Evolutionary conservation across 257 asterid genomes (phyloP).

Genomic region (Primulina huaijiensis): DNA sequence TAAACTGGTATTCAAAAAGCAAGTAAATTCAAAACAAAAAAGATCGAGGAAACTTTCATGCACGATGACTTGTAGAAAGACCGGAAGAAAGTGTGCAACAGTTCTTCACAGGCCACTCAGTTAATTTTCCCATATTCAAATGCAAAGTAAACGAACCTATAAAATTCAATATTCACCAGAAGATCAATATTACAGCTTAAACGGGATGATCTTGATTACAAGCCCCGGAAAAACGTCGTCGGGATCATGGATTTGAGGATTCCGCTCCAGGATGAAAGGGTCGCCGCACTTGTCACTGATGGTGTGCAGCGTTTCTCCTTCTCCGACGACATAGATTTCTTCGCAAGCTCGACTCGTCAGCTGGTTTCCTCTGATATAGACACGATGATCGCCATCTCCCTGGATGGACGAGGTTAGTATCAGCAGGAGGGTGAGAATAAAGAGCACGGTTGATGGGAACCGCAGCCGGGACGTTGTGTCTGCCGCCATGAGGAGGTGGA

Average conservation of each 20-base stretch:
- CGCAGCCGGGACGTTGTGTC: neutral
- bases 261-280: conserved; percentile 35
- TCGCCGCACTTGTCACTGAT: conserved; percentile 34
- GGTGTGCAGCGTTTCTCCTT: conserved; percentile 35
- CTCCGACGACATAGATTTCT: conserved; percentile 37
- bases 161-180: too few species aligned
- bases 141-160: too few species aligned
- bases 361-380: neutral
- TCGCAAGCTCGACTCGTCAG: conserved; percentile 32
- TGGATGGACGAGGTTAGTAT: neutral
- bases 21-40: too few species aligned
- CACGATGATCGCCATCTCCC: neutral
- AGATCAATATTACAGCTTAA: too few species aligned
- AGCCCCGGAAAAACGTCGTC: conserved; percentile 42
- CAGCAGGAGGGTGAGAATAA: neutral
- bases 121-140: too few species aligned
- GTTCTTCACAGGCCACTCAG: too few species aligned
- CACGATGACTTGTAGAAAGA: too few species aligned
- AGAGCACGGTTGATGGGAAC: neutral
- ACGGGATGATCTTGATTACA: conserved; percentile 30
- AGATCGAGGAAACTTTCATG: too few species aligned
- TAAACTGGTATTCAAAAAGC: too few species aligned
- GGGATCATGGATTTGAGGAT: conserved; percentile 38
- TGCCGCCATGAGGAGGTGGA: neutral
- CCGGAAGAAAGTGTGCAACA: too few species aligned